These are phyloP conservation scores for Ogataea polymorpha DNA, from an alignment of 805 yeast genomes.

Conservation along the genomic window DNA sequence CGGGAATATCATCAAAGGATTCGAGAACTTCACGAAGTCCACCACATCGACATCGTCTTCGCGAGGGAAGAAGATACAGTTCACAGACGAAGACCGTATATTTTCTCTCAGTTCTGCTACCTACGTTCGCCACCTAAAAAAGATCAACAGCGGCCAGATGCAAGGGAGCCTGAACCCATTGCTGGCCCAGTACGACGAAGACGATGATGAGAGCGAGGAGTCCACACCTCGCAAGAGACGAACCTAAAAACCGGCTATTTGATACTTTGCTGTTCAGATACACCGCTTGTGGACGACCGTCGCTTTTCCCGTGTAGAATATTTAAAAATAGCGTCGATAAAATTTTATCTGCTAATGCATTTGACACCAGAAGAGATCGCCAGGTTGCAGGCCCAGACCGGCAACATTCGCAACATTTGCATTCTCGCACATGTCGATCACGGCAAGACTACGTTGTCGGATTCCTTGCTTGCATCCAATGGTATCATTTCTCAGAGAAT, in stretches of 20 bases:
- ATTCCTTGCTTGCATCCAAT: conserved; percentile 87
- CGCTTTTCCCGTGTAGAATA: conserved; percentile 3
- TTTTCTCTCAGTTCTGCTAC: conserved; percentile 74
- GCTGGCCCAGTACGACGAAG: conserved; percentile 17
- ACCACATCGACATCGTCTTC: conserved; percentile 29
- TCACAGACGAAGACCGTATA: conserved; percentile 74
- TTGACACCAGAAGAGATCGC: conserved; percentile 63
- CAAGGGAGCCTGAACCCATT: conserved; percentile 14
- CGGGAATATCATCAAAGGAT: conserved; percentile 89
- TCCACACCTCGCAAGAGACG: conserved; percentile 20
- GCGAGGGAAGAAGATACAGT: conserved; percentile 46
- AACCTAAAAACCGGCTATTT: not conserved
- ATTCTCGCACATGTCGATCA: conserved; percentile 98
- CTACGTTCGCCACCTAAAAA: conserved; percentile 60
- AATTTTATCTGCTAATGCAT: conserved; percentile 36
- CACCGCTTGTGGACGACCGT: conserved; percentile 6
- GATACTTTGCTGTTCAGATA: not conserved
- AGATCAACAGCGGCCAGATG: conserved; percentile 35
- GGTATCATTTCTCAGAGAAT: conserved; percentile 92
- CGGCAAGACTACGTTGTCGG: conserved; percentile 94
- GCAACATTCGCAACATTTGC: conserved; percentile 81
- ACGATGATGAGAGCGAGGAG: conserved; percentile 23
- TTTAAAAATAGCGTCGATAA: conserved; percentile 3
- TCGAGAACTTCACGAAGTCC: conserved; percentile 68
- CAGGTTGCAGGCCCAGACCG: conserved; percentile 65